Conservation (phyloP, 495 filamentous ascomycete species). For the Talaromyces borbonicus region DNA sequence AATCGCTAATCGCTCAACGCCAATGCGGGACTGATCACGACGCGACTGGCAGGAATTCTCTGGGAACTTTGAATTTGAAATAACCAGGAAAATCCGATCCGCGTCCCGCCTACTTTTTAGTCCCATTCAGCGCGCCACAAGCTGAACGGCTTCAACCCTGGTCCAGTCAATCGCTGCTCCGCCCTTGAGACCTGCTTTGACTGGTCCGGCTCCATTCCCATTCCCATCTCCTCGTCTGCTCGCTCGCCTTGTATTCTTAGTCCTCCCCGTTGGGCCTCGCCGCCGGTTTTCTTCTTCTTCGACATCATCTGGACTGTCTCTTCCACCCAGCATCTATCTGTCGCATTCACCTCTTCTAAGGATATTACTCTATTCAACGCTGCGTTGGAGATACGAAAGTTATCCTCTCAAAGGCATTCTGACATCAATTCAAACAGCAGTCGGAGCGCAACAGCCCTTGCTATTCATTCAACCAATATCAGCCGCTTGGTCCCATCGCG, state of each 20-base stretch:
- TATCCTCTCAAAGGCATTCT: no score
- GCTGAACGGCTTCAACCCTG: slow-evolving; percentile 3
- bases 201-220: not conserved
- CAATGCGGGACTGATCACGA: slow-evolving; percentile 3
- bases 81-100: not conserved
- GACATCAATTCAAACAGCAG: no score
- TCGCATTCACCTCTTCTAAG: not conserved
- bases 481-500: not conserved
- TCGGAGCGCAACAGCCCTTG: no score
- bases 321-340: not conserved
- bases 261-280: slow-evolving; percentile 5
- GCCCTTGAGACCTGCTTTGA: not conserved
- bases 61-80: no score
- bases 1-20: no score
- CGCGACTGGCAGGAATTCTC: no score
- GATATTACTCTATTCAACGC: no score
- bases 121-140: slow-evolving; percentile 5
- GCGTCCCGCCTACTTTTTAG: not conserved
- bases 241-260: slow-evolving; percentile 2
- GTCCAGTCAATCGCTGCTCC: not conserved
- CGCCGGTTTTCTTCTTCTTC: slow-evolving; percentile 3
- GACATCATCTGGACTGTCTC: not conserved
- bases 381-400: no score
- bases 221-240: not conserved
- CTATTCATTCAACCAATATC: no score